These are phyloP conservation scores for Acidiella bohemica DNA, from an alignment of 495 filamentous ascomycete species.

Conservation along the genomic window DNA sequence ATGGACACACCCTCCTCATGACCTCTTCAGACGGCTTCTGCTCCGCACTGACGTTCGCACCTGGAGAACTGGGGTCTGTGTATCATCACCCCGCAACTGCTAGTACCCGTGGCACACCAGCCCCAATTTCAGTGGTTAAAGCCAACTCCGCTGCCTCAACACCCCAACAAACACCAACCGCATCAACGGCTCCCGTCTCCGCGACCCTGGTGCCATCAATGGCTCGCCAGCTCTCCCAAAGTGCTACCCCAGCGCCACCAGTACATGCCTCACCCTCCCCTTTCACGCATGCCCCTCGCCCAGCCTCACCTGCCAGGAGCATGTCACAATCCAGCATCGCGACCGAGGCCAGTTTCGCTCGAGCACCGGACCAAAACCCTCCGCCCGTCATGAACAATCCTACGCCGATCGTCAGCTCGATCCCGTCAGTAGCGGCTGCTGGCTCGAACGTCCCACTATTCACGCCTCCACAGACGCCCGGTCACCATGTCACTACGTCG, in stretches of 20 bases:
- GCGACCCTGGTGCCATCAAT: slow-evolving; percentile 5
- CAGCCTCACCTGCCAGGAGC: slow-evolving; percentile 53
- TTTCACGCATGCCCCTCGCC: slow-evolving; percentile 36
- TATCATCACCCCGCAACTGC: slow-evolving; percentile 40
- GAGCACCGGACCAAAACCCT: slow-evolving; percentile 17
- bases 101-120: slow-evolving; percentile 7
- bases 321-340: slow-evolving; percentile 77
- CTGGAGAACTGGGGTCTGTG: slow-evolving; percentile 75
- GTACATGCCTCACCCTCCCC: slow-evolving; percentile 38
- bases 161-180: slow-evolving; percentile 20
- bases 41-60: slow-evolving; percentile 70
- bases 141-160: slow-evolving; percentile 19
- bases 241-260: slow-evolving; percentile 10
- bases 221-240: slow-evolving; percentile 10
- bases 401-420: slow-evolving; percentile 24
- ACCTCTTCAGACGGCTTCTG: slow-evolving; percentile 97
- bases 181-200: slow-evolving; percentile 4
- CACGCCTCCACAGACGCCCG: slow-evolving; percentile 31
- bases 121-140: slow-evolving; percentile 12
- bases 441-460: slow-evolving; percentile 27
- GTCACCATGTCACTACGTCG: slow-evolving; percentile 27
- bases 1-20: slow-evolving; percentile 85
- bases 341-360: slow-evolving; percentile 38
- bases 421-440: slow-evolving; percentile 27
- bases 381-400: slow-evolving; percentile 22